Conservation (phyloP, 805 yeast genomes). For the Wickerhamiella australiensis region DNA sequence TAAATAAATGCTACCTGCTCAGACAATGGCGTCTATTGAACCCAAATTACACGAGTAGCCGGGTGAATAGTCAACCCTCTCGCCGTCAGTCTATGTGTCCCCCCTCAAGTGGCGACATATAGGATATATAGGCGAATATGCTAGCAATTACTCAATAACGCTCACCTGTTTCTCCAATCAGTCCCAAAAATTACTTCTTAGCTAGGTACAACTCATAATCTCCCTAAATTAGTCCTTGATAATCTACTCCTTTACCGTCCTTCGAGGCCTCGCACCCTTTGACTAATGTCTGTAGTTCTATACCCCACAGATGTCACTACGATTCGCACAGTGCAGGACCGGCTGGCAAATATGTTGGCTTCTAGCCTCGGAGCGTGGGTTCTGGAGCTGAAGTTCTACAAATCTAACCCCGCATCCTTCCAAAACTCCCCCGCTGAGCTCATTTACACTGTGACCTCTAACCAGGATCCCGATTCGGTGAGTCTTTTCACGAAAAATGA, state of each 20-base stretch:
- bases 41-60: too few relatives aligned
- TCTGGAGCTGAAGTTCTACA: slow-evolving; percentile 53
- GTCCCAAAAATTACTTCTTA: too few relatives aligned
- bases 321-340: slow-evolving; percentile 59
- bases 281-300: slow-evolving; percentile 9
- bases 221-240: too few relatives aligned
- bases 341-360: slow-evolving; percentile 56
- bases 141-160: too few relatives aligned
- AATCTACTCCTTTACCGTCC: not conserved
- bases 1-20: too few relatives aligned
- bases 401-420: slow-evolving; percentile 43
- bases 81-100: too few relatives aligned
- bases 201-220: too few relatives aligned
- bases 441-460: slow-evolving; percentile 25
- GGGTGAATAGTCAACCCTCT: too few relatives aligned
- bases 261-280: not conserved
- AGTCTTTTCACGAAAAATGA: slow-evolving; percentile 26
- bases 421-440: slow-evolving; percentile 16
- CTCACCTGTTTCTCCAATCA: too few relatives aligned
- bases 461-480: slow-evolving; percentile 25
- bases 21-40: too few relatives aligned
- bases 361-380: slow-evolving; percentile 51
- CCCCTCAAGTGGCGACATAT: too few relatives aligned
- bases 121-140: too few relatives aligned
- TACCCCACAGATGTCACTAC: slow-evolving; percentile 27